Evolutionary conservation across 2,329 filamentous ascomycete genomes (phyloP), one percentile per base, ranked within the genome.

Genomic region (Cladobotryum mycophilum): DNA sequence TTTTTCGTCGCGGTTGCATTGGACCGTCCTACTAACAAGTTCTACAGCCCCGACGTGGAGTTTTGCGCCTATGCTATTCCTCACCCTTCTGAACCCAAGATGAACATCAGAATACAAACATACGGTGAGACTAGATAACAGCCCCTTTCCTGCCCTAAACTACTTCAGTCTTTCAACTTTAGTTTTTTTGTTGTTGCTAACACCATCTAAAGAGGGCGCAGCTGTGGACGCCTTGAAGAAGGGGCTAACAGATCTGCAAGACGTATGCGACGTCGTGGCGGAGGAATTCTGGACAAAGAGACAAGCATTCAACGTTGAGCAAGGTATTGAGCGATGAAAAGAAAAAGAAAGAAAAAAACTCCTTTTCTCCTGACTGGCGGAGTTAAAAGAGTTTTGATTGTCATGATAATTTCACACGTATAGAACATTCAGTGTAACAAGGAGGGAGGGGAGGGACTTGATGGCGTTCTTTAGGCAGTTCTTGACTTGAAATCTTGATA

Each of bases 31-130:
- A 37, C 48, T 58, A 42, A 58, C 48, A 3, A 5, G 20, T 12
- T 40, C 11, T 48, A 48, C 57, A 97, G 92, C 68, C 92, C 93
- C 30, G 84, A 93, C 56, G 93, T 99, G 53, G 93, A 99, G 68
- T 96, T 99, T 72, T 97, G 93, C 70, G 93, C 92, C 54, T 99
- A 99, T 70, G 89, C 92, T 7, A 97, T 99, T 55, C 93, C 93
- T 30, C 93, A 99, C 71, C 93, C 93, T 46, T 95, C 91, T 37
- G 93, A 99, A 70, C 76, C 85, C 38, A 93, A 95, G 72, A 96
- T 99, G 92, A 96, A 97, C 65, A 76, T 99, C 55, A 83, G 93
- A 62, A 97, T 99, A 56, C 93, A 99, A 71, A 99, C 92, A 58
- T 97, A 93, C 63, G 88, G 92, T 96, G 74, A 66, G 83, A 70